Conservation (phyloP, 2,329 filamentous ascomycete genomes). For the Magnaporthiopsis rhizophila region DNA sequence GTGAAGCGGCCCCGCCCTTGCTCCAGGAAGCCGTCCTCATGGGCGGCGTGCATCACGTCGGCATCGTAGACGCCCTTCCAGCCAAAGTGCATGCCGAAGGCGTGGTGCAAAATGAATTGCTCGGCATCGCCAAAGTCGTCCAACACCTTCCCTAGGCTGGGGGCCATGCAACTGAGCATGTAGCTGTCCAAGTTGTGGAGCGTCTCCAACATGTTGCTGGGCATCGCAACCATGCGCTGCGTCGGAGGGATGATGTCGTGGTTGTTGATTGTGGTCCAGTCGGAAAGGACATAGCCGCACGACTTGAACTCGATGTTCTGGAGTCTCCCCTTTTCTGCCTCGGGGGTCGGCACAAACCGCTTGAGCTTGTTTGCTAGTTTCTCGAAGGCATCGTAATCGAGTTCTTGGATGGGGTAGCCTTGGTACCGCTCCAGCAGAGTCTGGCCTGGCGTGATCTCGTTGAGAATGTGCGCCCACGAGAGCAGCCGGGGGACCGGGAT, state of each 20-base stretch:
- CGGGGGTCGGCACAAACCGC: neutral
- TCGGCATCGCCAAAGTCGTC: conserved; percentile 23
- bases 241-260: conserved; percentile 22
- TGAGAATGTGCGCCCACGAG: conserved; percentile 34
- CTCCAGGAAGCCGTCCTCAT: conserved; percentile 24
- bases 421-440: conserved; percentile 14
- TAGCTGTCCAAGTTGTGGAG: conserved; percentile 11
- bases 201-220: conserved; percentile 10
- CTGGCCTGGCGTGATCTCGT: conserved; percentile 30
- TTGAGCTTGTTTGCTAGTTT: neutral
- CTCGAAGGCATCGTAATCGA: neutral
- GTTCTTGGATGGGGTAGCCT: neutral
- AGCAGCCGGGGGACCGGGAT: conserved; percentile 20
- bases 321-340: conserved; percentile 19
- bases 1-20: conserved; percentile 33
- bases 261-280: conserved; percentile 26
- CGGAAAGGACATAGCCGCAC: conserved; percentile 51
- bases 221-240: conserved; percentile 12
- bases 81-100: conserved; percentile 27
- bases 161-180: conserved; percentile 30
- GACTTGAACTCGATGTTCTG: conserved; percentile 44
- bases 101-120: conserved; percentile 18
- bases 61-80: conserved; percentile 28
- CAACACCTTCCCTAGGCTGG: conserved; percentile 26
- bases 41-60: conserved; percentile 23